Percentiles rank a stretch among this genome's conserved stretches.
Conservation (phyloP, 2,329 filamentous ascomycete species). For the Aspergillus clavatus region DNA sequence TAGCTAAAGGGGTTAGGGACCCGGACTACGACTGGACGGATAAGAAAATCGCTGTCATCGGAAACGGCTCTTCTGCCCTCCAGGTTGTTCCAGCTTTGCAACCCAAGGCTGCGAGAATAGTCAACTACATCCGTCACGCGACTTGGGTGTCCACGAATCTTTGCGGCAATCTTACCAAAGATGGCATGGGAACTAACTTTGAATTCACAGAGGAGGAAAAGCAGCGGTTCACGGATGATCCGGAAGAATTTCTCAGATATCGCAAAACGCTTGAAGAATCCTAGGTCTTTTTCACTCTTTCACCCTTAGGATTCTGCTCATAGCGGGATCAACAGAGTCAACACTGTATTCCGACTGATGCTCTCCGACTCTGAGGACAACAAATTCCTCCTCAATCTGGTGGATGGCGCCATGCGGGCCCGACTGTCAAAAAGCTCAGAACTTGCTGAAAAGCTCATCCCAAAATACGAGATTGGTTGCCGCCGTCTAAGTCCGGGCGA, state of each 20-base stretch:
- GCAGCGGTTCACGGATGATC: conserved; percentile 14
- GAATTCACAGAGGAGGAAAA: conserved; percentile 22
- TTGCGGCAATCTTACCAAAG: conserved; percentile 17
- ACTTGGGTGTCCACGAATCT: conserved; percentile 26
- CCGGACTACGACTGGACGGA: conserved; percentile 14
- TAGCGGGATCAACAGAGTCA: conserved; percentile 5
- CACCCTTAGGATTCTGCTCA: background rate
- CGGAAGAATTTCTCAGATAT: conserved; percentile 14
- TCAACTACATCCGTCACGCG: conserved; percentile 26
- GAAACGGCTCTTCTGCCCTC: conserved; percentile 23
- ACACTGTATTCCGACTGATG: conserved; percentile 13
- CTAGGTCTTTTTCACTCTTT: too few species aligned
- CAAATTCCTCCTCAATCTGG: background rate
- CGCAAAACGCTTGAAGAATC: too few species aligned
- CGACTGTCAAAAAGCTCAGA: conserved; percentile 14
- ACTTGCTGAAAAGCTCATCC: conserved; percentile 21
- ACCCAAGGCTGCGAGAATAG: conserved; percentile 14
- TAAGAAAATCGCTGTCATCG: conserved; percentile 32
- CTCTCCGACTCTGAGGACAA: conserved; percentile 11
- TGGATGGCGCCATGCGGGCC: conserved; percentile 14
- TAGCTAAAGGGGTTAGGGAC: conserved; percentile 21
- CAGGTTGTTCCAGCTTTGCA: conserved; percentile 6
- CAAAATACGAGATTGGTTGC: conserved; percentile 22
- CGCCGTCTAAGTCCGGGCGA: conserved; percentile 26
- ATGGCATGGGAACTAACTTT: conserved; percentile 19